Evolutionary conservation across 2,329 filamentous ascomycete genomes (phyloP).

Genomic region (Ascochyta rabiei): DNA sequence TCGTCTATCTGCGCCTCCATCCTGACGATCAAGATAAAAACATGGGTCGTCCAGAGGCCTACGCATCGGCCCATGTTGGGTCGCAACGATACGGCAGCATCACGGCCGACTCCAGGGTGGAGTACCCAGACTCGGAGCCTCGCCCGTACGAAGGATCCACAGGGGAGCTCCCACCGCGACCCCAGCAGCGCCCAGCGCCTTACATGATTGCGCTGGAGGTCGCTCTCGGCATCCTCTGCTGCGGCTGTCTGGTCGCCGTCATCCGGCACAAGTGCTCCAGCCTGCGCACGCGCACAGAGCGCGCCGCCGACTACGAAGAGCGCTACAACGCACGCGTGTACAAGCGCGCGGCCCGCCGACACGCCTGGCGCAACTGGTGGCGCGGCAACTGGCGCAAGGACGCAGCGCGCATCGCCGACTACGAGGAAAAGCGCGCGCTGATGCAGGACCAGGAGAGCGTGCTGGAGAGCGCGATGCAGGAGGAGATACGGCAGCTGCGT

Average conservation of each 20-base stretch:
- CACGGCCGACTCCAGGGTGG: constrained; percentile 17
- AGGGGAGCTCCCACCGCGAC: constrained; percentile 28
- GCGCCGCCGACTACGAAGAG: constrained; percentile 61
- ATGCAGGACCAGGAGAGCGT: constrained; percentile 55
- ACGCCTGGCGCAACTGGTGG: constrained; percentile 60
- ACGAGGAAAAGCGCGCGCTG: constrained; percentile 59
- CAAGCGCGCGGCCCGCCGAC: constrained; percentile 58
- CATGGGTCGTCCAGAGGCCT: constrained; percentile 37
- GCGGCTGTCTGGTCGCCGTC: constrained; percentile 52
- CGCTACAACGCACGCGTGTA: constrained; percentile 59
- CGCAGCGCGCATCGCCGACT: constrained; percentile 46
- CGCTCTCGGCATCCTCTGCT: constrained; percentile 53
- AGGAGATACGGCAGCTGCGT: constrained; percentile 57
- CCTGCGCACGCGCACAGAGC: constrained; percentile 58
- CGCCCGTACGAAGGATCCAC: constrained; percentile 23
- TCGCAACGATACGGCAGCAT: constrained; percentile 28
- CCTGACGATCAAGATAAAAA: constrained; percentile 24
- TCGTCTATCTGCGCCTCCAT: constrained; percentile 39
- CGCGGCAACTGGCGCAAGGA: constrained; percentile 39
- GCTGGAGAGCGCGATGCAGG: constrained; percentile 52
- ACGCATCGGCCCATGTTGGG: constrained; percentile 26
- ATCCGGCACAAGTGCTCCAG: constrained; percentile 57
- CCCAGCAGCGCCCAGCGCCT: constrained; percentile 30
- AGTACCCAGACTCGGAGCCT: constrained; percentile 1
- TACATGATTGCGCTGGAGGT: constrained; percentile 52